Conservation (phyloP, 257 asterid genomes). For the Jasminum sambac region DNA sequence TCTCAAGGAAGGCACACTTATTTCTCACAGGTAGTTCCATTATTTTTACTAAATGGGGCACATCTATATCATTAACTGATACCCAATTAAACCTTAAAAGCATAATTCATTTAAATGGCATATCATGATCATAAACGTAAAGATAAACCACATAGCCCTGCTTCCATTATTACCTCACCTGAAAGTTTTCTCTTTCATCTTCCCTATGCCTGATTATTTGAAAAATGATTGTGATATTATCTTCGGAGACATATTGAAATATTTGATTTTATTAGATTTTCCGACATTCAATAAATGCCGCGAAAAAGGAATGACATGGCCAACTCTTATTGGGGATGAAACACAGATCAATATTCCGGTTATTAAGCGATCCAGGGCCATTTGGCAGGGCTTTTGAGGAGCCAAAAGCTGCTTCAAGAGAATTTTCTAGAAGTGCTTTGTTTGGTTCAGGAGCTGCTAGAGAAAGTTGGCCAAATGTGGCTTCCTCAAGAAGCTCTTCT, state of each 20-base stretch:
- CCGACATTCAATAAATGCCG: not conserved
- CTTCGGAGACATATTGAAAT: not conserved
- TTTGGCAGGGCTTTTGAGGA: not conserved
- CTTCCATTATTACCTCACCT: not conserved
- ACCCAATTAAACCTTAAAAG: not conserved
- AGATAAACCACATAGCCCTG: not conserved
- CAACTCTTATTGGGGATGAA: not conserved
- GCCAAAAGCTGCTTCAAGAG: not conserved
- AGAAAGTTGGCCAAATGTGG: not conserved
- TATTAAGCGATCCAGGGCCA: not conserved
- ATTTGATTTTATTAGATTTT: not conserved
- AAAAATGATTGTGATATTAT: slow-evolving; percentile 1
- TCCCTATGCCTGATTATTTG: not conserved
- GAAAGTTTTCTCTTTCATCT: not conserved
- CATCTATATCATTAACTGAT: not conserved
- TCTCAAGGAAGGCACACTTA: not conserved
- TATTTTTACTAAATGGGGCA: not conserved
- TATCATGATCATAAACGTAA: not conserved
- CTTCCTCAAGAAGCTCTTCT: not conserved
- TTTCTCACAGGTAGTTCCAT: not conserved
- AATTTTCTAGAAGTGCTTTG: not conserved
- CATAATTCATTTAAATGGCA: not conserved
- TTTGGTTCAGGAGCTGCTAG: not conserved
- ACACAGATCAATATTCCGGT: not conserved
- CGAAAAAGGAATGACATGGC: not conserved